Percentiles rank a stretch among this genome's conserved stretches.
These are phyloP conservation scores for Davidsoniella australis DNA, from an alignment of 2,329 filamentous ascomycete species.

Conservation along the genomic window DNA sequence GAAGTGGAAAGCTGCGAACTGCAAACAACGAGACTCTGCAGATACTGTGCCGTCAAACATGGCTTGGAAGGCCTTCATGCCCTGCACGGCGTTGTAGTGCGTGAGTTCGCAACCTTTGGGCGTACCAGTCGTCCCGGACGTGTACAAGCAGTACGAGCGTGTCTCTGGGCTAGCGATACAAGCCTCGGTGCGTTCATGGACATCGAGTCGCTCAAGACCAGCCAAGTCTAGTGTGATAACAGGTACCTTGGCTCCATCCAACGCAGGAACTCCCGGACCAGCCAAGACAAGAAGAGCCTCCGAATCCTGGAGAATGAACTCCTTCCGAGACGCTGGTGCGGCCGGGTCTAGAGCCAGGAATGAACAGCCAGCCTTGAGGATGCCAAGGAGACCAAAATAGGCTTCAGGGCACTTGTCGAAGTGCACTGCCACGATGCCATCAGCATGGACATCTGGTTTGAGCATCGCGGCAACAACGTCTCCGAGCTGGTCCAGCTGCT, in stretches of 20 bases:
- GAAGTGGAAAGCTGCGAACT: slow-evolving; percentile 89
- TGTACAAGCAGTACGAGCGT: slow-evolving; percentile 72
- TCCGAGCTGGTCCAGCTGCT: slow-evolving; percentile 50
- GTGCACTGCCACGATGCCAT: slow-evolving; percentile 54
- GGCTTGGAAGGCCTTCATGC: slow-evolving; percentile 69
- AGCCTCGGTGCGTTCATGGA: not conserved
- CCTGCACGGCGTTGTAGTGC: slow-evolving; percentile 76
- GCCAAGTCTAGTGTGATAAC: slow-evolving; percentile 21
- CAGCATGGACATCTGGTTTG: slow-evolving; percentile 28
- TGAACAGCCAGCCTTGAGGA: slow-evolving; percentile 65
- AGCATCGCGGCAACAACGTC: slow-evolving; percentile 58
- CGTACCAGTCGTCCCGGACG: slow-evolving; percentile 70
- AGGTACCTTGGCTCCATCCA: slow-evolving; percentile 13
- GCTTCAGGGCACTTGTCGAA: slow-evolving; percentile 78
- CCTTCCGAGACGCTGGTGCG: slow-evolving; percentile 54
- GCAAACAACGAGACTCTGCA: slow-evolving; percentile 59
- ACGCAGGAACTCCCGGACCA: slow-evolving; percentile 18
- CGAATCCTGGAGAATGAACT: slow-evolving; percentile 65
- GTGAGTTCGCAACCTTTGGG: slow-evolving; percentile 82
- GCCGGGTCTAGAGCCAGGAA: slow-evolving; percentile 67
- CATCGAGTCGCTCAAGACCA: slow-evolving; percentile 15
- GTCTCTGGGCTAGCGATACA: slow-evolving; percentile 24
- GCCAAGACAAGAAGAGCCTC: slow-evolving; percentile 45
- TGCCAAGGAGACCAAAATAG: slow-evolving; percentile 65
- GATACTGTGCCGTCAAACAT: slow-evolving; percentile 66